Evolutionary conservation across 768 basidiomycete species (phyloP), one percentile per base, ranked within the genome.

Genomic region (Gloeopeniophorella convolvens): DNA sequence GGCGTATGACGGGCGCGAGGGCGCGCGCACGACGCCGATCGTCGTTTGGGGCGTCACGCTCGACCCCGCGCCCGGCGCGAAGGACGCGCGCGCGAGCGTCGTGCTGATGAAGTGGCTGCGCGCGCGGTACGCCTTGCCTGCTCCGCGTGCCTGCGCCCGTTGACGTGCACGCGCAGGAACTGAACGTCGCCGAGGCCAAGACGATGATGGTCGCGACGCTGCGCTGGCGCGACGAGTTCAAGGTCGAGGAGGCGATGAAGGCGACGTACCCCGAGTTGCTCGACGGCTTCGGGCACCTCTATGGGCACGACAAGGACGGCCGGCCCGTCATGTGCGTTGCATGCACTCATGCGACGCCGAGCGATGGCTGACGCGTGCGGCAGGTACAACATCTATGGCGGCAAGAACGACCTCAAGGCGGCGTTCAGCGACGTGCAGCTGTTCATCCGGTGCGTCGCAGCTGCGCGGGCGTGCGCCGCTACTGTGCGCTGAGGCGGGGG

Each of bases 331-430:
- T 77, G 85, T 88, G 65, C 45, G 78, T 70, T n/a, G 31, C 30
- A n/a, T 18, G 26, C 12, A 43, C 48, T 24, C 15, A 45, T 43
- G n/a, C 32, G 15, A 8, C 20, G 36, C 9, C 39, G 23, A 10
- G n/a, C 18, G 18, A 11, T 31, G 34, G 4, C 33, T 44, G 8
- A 31, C 47, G 24, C 28, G 26, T 24, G 21, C 16, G 20, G 28
- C 44, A 89, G 85, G 1, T 89, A 89, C 61, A 91, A 90, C 62
- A 62, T 90, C 5, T 91, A 90, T 54, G 89, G 89, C 20, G 83
- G 74, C 11, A 77, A 78, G 51, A 68, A 78, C 39, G 77, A 89
- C 60, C 62, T 82, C 26, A 76, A 82, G 51, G 74, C 76, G 9
- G 81, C 84, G n/a, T 91, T 91, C 59, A 77, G 81, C 23, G 86